Percentiles rank a stretch among this genome's conserved stretches.
These are phyloP conservation scores for Cercospora zeina DNA, from an alignment of 2,329 filamentous ascomycete genomes.

Conservation along the genomic window DNA sequence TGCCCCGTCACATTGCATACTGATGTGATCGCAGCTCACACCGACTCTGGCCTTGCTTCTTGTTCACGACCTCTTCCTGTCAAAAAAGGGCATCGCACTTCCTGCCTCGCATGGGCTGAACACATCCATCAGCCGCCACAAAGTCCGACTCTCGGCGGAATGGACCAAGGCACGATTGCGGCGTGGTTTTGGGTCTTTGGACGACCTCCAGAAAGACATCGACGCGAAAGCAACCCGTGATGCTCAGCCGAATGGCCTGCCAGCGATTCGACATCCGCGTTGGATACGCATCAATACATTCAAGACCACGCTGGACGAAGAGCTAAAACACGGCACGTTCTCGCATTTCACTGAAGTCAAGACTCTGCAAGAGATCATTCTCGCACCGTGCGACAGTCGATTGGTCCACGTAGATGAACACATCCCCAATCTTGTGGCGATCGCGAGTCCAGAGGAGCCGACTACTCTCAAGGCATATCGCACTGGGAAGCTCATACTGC, in stretches of 20 bases:
- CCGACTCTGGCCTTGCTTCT: constrained; percentile 78
- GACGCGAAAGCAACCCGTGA: constrained; percentile 44
- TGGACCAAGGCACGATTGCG: constrained; percentile 76
- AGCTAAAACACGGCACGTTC: constrained; percentile 71
- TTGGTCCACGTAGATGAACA: constrained; percentile 72
- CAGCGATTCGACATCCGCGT: constrained; percentile 64
- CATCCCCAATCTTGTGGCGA: constrained; percentile 78
- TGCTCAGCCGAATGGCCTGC: constrained; percentile 39
- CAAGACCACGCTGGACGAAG: constrained; percentile 66
- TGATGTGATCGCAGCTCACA: constrained; percentile 61
- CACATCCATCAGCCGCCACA: constrained; percentile 74
- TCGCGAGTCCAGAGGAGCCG: constrained; percentile 69
- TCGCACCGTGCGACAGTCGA: constrained; percentile 44
- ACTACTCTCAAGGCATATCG: constrained; percentile 72
- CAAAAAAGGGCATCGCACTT: constrained; percentile 79
- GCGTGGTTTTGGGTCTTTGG: constrained; percentile 66
- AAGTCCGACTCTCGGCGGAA: constrained; percentile 75
- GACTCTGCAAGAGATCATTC: constrained; percentile 57
- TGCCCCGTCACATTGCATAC: not conserved
- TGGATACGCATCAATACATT: constrained; percentile 90
- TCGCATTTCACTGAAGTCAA: constrained; percentile 59
- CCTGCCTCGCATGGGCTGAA: constrained; percentile 77
- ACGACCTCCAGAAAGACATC: constrained; percentile 63
- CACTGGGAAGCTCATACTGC: constrained; percentile 77
- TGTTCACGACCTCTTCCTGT: constrained; percentile 79